Conservation (phyloP, 2,329 filamentous ascomycete genomes). For the Penicillium sp. region DNA sequence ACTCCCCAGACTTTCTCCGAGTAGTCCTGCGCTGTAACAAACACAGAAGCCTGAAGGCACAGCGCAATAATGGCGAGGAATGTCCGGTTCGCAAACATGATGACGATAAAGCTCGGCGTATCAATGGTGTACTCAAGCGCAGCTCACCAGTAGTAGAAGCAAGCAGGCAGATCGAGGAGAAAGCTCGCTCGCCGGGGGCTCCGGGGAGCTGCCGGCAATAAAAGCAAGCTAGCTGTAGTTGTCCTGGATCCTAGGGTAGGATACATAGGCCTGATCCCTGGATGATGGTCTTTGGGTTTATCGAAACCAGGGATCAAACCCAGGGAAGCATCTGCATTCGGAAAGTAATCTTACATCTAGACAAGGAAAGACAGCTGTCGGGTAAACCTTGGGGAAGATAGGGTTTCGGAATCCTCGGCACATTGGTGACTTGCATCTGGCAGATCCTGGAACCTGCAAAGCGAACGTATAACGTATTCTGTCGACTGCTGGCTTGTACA, state of each 20-base stretch:
- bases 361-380: background rate
- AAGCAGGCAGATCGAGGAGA: background rate
- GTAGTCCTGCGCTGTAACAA: conserved; percentile 26
- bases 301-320: conserved; percentile 5
- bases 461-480: background rate
- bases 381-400: conserved; percentile 2
- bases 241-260: conserved; percentile 1
- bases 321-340: conserved; percentile 13
- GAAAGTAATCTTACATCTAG: conserved; percentile 2
- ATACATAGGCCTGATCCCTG: conserved; percentile 15
- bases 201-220: background rate
- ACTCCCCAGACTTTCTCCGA: conserved; percentile 43
- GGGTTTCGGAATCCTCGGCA: conserved; percentile 13
- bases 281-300: conserved; percentile 4
- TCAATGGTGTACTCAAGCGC: background rate
- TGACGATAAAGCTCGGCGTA: background rate
- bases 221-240: background rate
- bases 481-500: background rate
- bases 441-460: background rate
- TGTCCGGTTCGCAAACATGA: conserved; percentile 9
- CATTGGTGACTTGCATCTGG: background rate
- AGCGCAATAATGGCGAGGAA: conserved; percentile 11
- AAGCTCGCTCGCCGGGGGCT: background rate
- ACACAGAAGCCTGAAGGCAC: conserved; percentile 13
- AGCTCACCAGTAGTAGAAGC: background rate